phyloP scores from a whole-genome alignment of 768 basidiomycete species.

The Rhodotorula diobovata region DNA sequence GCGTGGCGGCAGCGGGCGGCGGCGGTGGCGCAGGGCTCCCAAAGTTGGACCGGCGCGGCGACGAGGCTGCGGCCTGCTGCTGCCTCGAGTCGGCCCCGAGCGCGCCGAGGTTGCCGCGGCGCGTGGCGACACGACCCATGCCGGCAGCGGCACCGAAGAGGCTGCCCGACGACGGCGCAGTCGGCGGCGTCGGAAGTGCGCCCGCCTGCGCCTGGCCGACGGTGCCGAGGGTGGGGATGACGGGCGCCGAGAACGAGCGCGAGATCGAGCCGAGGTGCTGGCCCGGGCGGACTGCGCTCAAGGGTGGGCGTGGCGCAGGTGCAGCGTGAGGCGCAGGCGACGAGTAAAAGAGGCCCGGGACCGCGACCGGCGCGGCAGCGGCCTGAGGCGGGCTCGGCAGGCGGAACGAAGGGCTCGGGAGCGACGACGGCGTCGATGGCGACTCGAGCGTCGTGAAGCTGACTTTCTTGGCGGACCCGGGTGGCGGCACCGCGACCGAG shows the following conservation, averaged over 20 bases:
- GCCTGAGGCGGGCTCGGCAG: background rate
- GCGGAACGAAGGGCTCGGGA: background rate
- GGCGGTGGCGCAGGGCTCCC: background rate
- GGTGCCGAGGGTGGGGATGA: background rate
- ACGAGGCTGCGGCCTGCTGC: background rate
- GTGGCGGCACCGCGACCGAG: slow-evolving; percentile 5
- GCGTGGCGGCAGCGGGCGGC: background rate
- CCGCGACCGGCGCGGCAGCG: background rate
- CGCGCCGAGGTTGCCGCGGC: slow-evolving; percentile 14
- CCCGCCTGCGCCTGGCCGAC: background rate
- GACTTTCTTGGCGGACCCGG: slow-evolving; percentile 1
- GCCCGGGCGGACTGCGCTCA: too few species aligned
- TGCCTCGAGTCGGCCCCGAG: background rate
- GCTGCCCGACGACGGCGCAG: background rate
- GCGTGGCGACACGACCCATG: slow-evolving; percentile 36
- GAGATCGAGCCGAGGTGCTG: too few species aligned
- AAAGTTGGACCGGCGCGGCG: background rate
- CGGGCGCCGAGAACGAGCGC: background rate
- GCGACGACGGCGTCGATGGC: slow-evolving; percentile 23
- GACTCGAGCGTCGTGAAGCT: slow-evolving; percentile 34
- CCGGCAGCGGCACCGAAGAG: slow-evolving; percentile 25
- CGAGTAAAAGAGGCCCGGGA: background rate
- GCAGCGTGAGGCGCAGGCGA: background rate
- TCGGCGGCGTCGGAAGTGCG: background rate
- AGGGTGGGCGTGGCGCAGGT: too few species aligned